Conservation (phyloP, 257 asterid genomes). For the Haberlea rhodopensis region DNA sequence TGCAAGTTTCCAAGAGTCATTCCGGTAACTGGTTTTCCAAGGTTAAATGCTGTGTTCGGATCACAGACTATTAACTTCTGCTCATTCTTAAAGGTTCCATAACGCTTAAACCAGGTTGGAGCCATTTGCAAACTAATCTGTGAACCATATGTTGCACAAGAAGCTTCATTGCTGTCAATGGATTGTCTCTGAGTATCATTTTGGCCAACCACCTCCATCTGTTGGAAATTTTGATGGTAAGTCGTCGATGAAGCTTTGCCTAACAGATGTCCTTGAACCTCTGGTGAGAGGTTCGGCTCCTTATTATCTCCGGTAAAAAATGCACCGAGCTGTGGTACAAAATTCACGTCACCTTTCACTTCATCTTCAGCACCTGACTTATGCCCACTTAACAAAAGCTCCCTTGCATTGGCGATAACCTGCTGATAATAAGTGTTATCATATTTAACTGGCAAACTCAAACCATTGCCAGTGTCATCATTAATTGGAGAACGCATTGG, state of each 20-base stretch:
- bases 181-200: slow-evolving; percentile 26
- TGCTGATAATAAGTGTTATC: slow-evolving; percentile 30
- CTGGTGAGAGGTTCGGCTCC: slow-evolving; percentile 31
- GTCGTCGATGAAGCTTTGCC: slow-evolving; percentile 31
- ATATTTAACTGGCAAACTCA: slow-evolving; percentile 29
- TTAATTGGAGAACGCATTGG: slow-evolving; percentile 34
- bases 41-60: slow-evolving; percentile 24
- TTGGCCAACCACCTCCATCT: slow-evolving; percentile 26
- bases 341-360: slow-evolving; percentile 27
- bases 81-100: slow-evolving; percentile 43
- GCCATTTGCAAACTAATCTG: slow-evolving; percentile 43
- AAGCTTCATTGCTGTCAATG: slow-evolving; percentile 27
- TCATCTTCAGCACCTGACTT: slow-evolving; percentile 28
- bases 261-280: slow-evolving; percentile 27
- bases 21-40: slow-evolving; percentile 33
- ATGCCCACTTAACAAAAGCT: slow-evolving; percentile 30
- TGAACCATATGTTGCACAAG: slow-evolving; percentile 29
- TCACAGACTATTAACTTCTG: slow-evolving; percentile 35
- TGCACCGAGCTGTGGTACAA: slow-evolving; percentile 27
- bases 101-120: slow-evolving; percentile 52
- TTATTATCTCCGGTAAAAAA: slow-evolving; percentile 26
- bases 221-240: slow-evolving; percentile 30
- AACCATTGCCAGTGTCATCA: slow-evolving; percentile 28
- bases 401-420: slow-evolving; percentile 38
- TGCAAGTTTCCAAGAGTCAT: slow-evolving; percentile 31